A percentile compares a stretch with the other conserved stretches of the same genome.
Evolutionary conservation across 192 early-diverging fungal species (phyloP).

Genomic region (Coemansia erecta): DNA sequence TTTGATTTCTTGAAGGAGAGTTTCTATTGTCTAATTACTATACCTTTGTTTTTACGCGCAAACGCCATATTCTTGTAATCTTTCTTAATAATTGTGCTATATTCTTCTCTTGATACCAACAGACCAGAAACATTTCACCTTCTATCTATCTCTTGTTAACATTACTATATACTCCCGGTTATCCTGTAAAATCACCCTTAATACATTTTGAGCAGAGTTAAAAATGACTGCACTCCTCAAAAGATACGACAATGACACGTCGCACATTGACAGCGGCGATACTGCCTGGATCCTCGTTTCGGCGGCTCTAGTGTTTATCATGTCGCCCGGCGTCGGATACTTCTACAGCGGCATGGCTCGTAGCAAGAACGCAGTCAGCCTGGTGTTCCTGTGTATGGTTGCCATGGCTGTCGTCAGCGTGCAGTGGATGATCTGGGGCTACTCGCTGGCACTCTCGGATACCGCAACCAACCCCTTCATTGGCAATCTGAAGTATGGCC

Average conservation of each 20-base stretch:
- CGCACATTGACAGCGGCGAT: constrained; percentile 52
- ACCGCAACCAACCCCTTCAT: constrained; percentile 66
- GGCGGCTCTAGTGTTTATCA: constrained; percentile 85
- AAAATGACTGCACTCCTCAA: constrained; percentile 19
- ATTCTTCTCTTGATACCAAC: too few species aligned
- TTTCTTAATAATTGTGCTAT: too few species aligned
- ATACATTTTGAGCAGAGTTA: not conserved
- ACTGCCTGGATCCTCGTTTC: constrained; percentile 69
- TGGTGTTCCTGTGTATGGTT: constrained; percentile 82
- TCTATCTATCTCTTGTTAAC: too few species aligned
- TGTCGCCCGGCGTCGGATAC: constrained; percentile 93
- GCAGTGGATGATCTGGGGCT: constrained; percentile 92
- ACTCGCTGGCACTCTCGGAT: constrained; percentile 81
- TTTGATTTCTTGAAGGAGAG: too few species aligned
- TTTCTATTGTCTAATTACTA: too few species aligned
- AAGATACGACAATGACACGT: constrained; percentile 27
- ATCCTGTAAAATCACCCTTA: too few species aligned
- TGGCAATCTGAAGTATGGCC: constrained; percentile 77
- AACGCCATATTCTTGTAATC: too few species aligned
- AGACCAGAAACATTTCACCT: too few species aligned
- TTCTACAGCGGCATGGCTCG: constrained; percentile 95
- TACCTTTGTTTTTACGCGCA: too few species aligned
- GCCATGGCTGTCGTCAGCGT: constrained; percentile 83
- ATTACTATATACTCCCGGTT: too few species aligned
- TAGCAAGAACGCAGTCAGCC: constrained; percentile 86